phyloP scores from a whole-genome alignment of 805 yeast genomes.

The Ogataea angusta region DNA sequence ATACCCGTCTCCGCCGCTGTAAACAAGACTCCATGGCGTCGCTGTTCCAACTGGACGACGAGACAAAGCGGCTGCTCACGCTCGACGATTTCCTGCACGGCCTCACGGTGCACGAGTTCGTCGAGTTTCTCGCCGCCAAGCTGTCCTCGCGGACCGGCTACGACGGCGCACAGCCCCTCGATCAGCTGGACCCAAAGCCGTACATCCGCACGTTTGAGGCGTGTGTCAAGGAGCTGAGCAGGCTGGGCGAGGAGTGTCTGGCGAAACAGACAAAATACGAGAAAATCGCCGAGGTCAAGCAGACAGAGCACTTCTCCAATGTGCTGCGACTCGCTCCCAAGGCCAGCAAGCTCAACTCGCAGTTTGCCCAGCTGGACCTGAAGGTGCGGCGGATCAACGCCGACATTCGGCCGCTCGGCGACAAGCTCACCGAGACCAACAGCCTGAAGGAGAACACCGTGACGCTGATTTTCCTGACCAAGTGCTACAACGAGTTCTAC shows the following conservation, averaged over 20 bases:
- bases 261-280: constrained; percentile 50
- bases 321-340: constrained; percentile 50
- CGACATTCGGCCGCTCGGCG: constrained; percentile 67
- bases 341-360: constrained; percentile 40
- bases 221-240: constrained; percentile 67
- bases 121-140: constrained; percentile 64
- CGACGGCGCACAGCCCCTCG: constrained; percentile 48
- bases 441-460: constrained; percentile 69
- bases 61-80: constrained; percentile 51
- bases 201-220: constrained; percentile 91
- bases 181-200: constrained; percentile 84
- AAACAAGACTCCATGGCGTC: constrained; percentile 21
- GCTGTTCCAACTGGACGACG: constrained; percentile 48
- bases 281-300: constrained; percentile 55
- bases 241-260: constrained; percentile 54
- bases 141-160: constrained; percentile 45
- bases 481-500: constrained; percentile 74
- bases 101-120: constrained; percentile 71
- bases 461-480: constrained; percentile 67
- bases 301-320: constrained; percentile 63
- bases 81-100: constrained; percentile 66
- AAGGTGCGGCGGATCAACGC: constrained; percentile 55
- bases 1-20: not conserved
- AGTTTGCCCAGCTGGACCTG: constrained; percentile 49
- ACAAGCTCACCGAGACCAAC: constrained; percentile 61